Evolutionary conservation across 2,329 filamentous ascomycete species (phyloP), one percentile per base, ranked within the genome.

Genomic region (Paradendryphiella salina): DNA sequence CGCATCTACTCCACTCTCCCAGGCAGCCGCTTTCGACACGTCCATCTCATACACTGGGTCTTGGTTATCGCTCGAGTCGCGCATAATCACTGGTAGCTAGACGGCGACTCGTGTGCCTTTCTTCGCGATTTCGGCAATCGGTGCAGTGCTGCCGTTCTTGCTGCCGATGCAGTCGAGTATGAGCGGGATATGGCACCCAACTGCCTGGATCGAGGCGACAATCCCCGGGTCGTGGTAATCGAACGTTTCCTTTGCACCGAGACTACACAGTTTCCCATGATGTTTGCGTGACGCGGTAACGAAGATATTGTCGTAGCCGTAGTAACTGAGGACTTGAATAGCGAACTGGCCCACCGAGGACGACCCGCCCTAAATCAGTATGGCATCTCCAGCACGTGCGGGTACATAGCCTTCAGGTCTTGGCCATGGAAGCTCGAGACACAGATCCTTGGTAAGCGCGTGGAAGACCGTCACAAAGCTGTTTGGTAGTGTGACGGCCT

Each of bases 401-500:
- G 73, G 45, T 65, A 73, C 34, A 55, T 72, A 81, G 10, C 56
- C 66, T 13, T 70, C 64, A 0, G 79, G 79, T 35, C 79, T 77
- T 0, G 82, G 83, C 82, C 82, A 86, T 0, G 82, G 82, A 0
- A 83, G 74, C 26, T 77, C 75, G 15, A 87, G 66, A 0, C 67
- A 73, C 10, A 86, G 71, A 52, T 86, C 82, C 1, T 67, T 67
- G 1, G 73, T 76, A 2, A 81, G 64, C 4, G 80, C 73, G 61
- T 86, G 82, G 64, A 85, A 82, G 9, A 80, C 81, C 0, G 83
- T 85, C 23, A 86, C 78, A 21, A 71, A 70, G 37, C 84, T 86
- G 40, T 81, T 79, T 0, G 82, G 78, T 2, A 85, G 65, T 0
- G 82, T 83, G 5, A 78, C 79, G 1, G 80, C 81, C 52, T 79